Evolutionary conservation across 1,139 yeast genomes (phyloP).

Genomic region (Taphrina communis): DNA sequence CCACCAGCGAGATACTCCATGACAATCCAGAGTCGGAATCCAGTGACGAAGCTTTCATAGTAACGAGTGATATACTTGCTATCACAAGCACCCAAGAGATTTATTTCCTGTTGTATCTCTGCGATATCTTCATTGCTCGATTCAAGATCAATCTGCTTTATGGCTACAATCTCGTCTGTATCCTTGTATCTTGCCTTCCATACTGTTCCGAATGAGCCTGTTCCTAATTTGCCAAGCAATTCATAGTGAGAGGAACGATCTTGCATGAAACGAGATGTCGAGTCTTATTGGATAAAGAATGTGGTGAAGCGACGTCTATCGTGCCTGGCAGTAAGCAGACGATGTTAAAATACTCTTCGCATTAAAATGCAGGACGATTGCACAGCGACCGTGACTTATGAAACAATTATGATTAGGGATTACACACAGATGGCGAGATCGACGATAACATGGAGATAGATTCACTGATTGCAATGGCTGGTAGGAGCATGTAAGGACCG

Average conservation of each 20-base stretch:
- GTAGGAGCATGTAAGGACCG: too few species aligned
- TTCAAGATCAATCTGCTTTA: slow-evolving; percentile 68
- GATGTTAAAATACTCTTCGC: too few species aligned
- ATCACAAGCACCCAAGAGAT: slow-evolving; percentile 74
- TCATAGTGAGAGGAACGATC: slow-evolving; percentile 55
- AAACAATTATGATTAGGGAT: too few species aligned
- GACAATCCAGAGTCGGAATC: slow-evolving; percentile 76
- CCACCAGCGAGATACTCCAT: slow-evolving; percentile 88
- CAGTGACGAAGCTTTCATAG: slow-evolving; percentile 76
- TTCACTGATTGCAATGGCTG: too few species aligned
- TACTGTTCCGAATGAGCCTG: slow-evolving; percentile 89
- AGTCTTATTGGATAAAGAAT: too few species aligned
- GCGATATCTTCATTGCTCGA: slow-evolving; percentile 73
- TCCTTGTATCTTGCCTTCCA: slow-evolving; percentile 67
- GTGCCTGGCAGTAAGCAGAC: too few species aligned
- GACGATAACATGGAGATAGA: too few species aligned
- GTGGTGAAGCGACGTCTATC: too few species aligned
- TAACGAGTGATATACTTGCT: slow-evolving; percentile 73
- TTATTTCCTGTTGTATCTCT: slow-evolving; percentile 81
- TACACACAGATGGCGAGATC: too few species aligned
- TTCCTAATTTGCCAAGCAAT: slow-evolving; percentile 77
- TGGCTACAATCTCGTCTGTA: slow-evolving; percentile 47
- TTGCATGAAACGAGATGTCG: slow-evolving; percentile 1
- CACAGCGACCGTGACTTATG: too few species aligned
- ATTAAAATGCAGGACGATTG: too few species aligned